phyloP scores from a whole-genome alignment of 164 flowering plant genomes.

The Dillenia suffruticosa region DNA sequence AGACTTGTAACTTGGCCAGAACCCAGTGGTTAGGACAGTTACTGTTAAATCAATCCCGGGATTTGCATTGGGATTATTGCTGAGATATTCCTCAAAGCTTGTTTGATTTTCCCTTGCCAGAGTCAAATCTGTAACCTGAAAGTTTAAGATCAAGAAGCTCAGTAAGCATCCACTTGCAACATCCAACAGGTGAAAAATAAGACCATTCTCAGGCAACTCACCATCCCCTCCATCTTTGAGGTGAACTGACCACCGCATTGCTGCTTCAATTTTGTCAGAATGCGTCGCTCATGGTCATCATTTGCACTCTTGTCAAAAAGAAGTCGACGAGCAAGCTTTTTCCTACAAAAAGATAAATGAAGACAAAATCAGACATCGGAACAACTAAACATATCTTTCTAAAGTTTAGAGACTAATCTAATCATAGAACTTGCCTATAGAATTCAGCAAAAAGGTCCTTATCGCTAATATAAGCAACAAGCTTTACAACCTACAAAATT shows the following conservation, averaged over 20 bases:
- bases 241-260: conserved; percentile 98
- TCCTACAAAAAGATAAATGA: conserved; percentile 41
- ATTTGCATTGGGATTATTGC: conserved; percentile 43
- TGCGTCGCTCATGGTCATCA: conserved; percentile 93
- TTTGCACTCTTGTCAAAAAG: conserved; percentile 92
- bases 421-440: conserved; percentile 48
- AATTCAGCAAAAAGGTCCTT: conserved; percentile 95
- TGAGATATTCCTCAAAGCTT: conserved; percentile 70
- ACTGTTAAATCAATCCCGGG: conserved; percentile 93
- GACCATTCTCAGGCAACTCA: conserved; percentile 18
- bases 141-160: no score
- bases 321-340: conserved; percentile 88
- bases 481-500: conserved; percentile 69
- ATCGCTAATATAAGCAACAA: conserved; percentile 89
- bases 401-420: not conserved
- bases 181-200: no score
- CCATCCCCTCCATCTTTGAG: conserved; percentile 99
- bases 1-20: conserved; percentile 94
- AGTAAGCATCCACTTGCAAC: no score
- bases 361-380: not conserved
- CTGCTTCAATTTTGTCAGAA: conserved; percentile 83
- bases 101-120: conserved; percentile 81
- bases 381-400: not conserved
- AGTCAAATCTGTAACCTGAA: conserved; percentile 83
- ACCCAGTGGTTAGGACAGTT: conserved; percentile 88